Evolutionary conservation across 2,329 filamentous ascomycete species (phyloP).

Genomic region (Calonectria pauciramosa): DNA sequence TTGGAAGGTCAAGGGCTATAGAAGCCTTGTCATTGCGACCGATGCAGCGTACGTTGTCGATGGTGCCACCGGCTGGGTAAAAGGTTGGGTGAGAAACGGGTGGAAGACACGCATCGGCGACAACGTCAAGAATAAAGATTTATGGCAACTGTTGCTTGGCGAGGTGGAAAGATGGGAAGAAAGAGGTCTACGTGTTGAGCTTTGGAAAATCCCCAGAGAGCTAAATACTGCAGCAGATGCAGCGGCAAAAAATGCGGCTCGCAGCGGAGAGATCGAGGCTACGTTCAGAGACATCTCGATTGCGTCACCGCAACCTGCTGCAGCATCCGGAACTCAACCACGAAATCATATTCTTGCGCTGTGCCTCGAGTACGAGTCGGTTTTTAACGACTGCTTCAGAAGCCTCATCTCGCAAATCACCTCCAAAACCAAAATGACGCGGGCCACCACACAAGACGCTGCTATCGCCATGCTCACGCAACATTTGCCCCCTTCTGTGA

Average conservation of each 20-base stretch:
- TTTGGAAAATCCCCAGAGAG: constrained; percentile 63
- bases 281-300: constrained; percentile 15
- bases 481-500: constrained; percentile 13
- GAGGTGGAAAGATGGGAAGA: constrained; percentile 51
- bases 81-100: constrained; percentile 48
- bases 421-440: constrained; percentile 19
- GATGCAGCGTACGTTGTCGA: constrained; percentile 32
- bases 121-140: constrained; percentile 63
- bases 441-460: neutral
- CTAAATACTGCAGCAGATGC: constrained; percentile 59
- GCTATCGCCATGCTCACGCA: constrained; percentile 16
- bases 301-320: neutral
- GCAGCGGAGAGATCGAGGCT: neutral
- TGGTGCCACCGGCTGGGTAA: constrained; percentile 22
- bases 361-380: constrained; percentile 9
- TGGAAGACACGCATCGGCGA: constrained; percentile 56
- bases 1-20: constrained; percentile 45
- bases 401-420: neutral
- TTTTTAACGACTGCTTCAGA: neutral
- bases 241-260: constrained; percentile 52
- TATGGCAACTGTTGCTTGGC: constrained; percentile 64
- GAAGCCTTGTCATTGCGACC: constrained; percentile 57
- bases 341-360: constrained; percentile 4
- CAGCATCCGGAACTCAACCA: neutral
- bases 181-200: constrained; percentile 52